Conservation (phyloP, 2,329 filamentous ascomycete species). For the Colletotrichum lini region DNA sequence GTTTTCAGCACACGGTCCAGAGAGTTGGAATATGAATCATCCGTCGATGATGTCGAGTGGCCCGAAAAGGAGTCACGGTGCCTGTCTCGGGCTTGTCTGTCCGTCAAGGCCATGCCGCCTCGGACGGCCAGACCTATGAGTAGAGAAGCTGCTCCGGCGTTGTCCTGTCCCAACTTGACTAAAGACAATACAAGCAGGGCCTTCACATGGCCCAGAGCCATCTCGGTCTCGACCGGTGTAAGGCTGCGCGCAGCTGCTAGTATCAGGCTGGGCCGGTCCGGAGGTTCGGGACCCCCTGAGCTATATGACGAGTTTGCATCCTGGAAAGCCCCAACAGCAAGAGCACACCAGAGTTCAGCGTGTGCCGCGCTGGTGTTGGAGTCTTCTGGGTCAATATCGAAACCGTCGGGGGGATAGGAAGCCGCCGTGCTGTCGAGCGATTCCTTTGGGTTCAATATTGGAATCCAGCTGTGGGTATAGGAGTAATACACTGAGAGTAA, state of each 20-base stretch:
- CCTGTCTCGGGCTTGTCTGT: slow-evolving; percentile 5
- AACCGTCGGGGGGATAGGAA: slow-evolving; percentile 57
- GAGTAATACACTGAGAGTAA: slow-evolving; percentile 82
- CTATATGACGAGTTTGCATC: slow-evolving; percentile 51
- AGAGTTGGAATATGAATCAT: slow-evolving; percentile 18
- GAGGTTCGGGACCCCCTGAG: slow-evolving; percentile 45
- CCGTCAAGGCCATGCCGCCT: slow-evolving; percentile 36
- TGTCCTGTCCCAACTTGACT: slow-evolving; percentile 72
- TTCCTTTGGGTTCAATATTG: slow-evolving; percentile 76
- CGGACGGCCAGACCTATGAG: slow-evolving; percentile 74
- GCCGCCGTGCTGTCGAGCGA: slow-evolving; percentile 66
- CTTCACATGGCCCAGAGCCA: slow-evolving; percentile 61
- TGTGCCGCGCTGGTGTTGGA: slow-evolving; percentile 57
- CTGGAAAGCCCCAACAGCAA: slow-evolving; percentile 72
- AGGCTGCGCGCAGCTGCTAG: slow-evolving; percentile 65
- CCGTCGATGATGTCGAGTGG: slow-evolving; percentile 2
- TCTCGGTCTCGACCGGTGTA: slow-evolving; percentile 63
- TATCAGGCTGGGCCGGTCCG: slow-evolving; percentile 52
- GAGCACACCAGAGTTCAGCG: slow-evolving; percentile 72
- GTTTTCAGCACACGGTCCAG: slow-evolving; percentile 58
- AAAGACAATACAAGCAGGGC: slow-evolving; percentile 73
- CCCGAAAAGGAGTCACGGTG: slow-evolving; percentile 15
- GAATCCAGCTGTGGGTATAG: slow-evolving; percentile 83
- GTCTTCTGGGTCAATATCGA: slow-evolving; percentile 47
- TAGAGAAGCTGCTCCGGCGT: slow-evolving; percentile 73